These are phyloP conservation scores for Tremella yokohamensis DNA, from an alignment of 768 basidiomycete species.

Conservation along the genomic window DNA sequence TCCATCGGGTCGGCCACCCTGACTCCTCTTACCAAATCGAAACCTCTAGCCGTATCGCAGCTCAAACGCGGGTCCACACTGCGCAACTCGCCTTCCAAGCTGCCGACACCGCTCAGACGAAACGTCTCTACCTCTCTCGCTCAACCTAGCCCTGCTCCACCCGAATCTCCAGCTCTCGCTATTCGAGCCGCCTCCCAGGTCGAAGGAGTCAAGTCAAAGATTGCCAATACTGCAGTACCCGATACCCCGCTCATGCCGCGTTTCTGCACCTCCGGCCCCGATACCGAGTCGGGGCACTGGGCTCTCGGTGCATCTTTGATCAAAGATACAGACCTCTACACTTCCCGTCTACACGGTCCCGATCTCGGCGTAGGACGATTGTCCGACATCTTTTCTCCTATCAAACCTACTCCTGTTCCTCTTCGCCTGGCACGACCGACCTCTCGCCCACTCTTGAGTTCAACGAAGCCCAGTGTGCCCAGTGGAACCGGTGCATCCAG, in stretches of 20 bases:
- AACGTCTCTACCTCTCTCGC: too few relatives aligned
- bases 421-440: background rate
- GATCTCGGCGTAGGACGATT: background rate
- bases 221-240: background rate
- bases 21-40: background rate
- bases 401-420: background rate
- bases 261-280: background rate
- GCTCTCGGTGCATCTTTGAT: background rate
- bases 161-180: too few relatives aligned
- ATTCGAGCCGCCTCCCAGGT: too few relatives aligned
- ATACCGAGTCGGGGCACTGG: background rate
- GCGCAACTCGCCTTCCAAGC: too few relatives aligned
- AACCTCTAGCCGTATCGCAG: background rate
- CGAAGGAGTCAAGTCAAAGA: too few relatives aligned
- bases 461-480: background rate
- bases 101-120: too few relatives aligned
- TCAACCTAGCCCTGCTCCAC: too few relatives aligned
- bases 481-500: background rate
- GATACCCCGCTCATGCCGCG: background rate
- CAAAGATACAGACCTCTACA: constrained; percentile 3
- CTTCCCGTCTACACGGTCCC: background rate
- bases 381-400: background rate
- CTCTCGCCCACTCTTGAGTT: background rate
- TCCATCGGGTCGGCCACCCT: background rate
- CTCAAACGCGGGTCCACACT: background rate